These are phyloP conservation scores for Penicillium sp. DNA, from an alignment of 2,329 filamentous ascomycete genomes.

Conservation along the genomic window DNA sequence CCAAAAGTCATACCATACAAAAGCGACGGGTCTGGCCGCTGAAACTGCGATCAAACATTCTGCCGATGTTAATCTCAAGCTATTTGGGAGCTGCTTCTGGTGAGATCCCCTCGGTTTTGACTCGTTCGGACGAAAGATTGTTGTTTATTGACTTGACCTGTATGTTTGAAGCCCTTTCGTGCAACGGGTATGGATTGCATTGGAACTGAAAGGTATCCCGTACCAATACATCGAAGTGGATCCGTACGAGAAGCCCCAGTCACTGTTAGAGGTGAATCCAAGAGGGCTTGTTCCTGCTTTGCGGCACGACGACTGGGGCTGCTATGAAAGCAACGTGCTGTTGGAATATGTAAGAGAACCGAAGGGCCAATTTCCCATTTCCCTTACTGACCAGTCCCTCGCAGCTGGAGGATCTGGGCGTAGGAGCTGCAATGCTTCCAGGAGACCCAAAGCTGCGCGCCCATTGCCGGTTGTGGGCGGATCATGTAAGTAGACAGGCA, in stretches of 20 bases:
- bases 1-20: constrained; percentile 70
- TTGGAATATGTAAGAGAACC: constrained; percentile 72
- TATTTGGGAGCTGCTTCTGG: constrained; percentile 85
- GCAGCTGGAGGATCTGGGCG: constrained; percentile 72
- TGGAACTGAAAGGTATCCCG: constrained; percentile 72
- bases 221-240: constrained; percentile 89
- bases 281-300: constrained; percentile 74
- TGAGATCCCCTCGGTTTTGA: constrained; percentile 34
- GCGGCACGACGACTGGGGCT: constrained; percentile 75
- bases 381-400: constrained; percentile 11
- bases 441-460: constrained; percentile 67
- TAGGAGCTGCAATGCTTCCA: constrained; percentile 59
- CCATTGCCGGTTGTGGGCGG: constrained; percentile 74
- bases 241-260: constrained; percentile 70
- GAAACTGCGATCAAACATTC: constrained; percentile 68
- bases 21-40: constrained; percentile 69
- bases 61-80: constrained; percentile 69
- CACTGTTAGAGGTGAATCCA: constrained; percentile 73
- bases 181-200: constrained; percentile 83
- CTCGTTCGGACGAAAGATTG: neutral
- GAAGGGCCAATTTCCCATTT: neutral
- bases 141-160: constrained; percentile 6
- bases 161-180: constrained; percentile 69
- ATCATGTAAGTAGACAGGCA: constrained; percentile 60
- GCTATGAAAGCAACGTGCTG: constrained; percentile 76